Evolutionary conservation across 2,329 filamentous ascomycete genomes (phyloP), one percentile per base, ranked within the genome.

Genomic region (Parafenestella ontariensis): DNA sequence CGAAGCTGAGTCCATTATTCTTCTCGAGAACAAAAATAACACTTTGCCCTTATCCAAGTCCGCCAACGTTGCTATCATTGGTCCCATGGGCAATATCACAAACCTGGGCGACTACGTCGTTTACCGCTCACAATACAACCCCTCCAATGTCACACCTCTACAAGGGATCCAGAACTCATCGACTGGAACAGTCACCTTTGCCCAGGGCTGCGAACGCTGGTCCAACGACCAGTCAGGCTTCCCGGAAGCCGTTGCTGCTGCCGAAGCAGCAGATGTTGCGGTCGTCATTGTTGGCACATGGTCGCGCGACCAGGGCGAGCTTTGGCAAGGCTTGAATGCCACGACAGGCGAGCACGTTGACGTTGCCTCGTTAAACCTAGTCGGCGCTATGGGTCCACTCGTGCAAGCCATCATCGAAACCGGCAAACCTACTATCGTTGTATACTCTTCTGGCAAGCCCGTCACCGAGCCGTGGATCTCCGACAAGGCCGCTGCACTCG

Each of bases 311-410:
- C 89, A 92, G 68, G 78, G 81, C 47, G 85, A 91, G 71, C 83
- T 92, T 3, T 91, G 88, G 89, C 73, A 77, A 51, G 86, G 87
- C 0, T 71, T 90, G 2, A 92, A 92, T 61, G 88, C 88, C 24
- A 92, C 89, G 49, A 91, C 88, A 0, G 89, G 88, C 46, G 89
- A 92, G 68, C 88, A 91, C 66, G 85, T 92, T 43, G 89, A 92
- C 62, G 79, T 86, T 1, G 77, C 83, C 52, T 80, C 79, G 46
- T 81, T 92, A 17, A 82, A 85, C 52, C 85, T 92, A 9, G 86
- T 91, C 11, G 89, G 89, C 3, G 88, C 89, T 20, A 89, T 89
- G 83, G 83, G 82, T 2, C 81, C 82, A 9, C 84, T 91, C 1
- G 85, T 90, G 44, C 79, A 83, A 64, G 87, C 88, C 20, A 84